These are phyloP conservation scores for Handroanthus guayacan DNA, from an alignment of 257 asterid species.

Conservation along the genomic window DNA sequence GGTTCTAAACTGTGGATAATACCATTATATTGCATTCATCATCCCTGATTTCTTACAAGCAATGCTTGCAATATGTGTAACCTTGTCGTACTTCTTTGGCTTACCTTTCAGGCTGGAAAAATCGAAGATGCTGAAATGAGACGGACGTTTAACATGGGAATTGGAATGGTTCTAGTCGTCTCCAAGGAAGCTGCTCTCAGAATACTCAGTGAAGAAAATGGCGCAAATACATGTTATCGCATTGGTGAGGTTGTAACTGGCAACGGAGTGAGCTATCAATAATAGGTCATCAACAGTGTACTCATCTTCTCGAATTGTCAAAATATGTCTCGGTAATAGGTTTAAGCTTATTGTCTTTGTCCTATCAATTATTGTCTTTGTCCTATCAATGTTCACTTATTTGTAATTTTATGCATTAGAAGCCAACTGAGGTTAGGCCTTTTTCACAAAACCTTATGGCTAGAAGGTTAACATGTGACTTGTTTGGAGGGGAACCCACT, in stretches of 20 bases:
- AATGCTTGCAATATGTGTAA: background rate
- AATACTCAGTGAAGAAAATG: constrained; percentile 51
- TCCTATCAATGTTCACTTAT: too few relatives aligned
- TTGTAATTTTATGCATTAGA: background rate
- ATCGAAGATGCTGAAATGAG: constrained; percentile 88
- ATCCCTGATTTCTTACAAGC: too few relatives aligned
- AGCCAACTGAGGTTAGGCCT: background rate
- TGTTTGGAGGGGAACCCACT: constrained; percentile 17
- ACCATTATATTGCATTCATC: too few relatives aligned
- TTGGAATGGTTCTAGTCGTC: constrained; percentile 91
- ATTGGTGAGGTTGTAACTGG: constrained; percentile 76
- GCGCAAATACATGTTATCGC: constrained; percentile 37
- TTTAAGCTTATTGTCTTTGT: too few relatives aligned
- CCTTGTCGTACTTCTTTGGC: background rate
- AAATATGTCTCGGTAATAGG: too few relatives aligned
- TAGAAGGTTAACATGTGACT: background rate
- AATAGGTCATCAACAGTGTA: background rate
- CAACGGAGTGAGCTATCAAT: constrained; percentile 64
- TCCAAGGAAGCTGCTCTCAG: constrained; percentile 65
- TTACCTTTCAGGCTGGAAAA: constrained; percentile 64
- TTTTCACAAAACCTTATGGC: too few relatives aligned
- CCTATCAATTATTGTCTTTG: too few relatives aligned
- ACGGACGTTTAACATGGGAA: constrained; percentile 94
- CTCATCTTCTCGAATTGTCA: too few relatives aligned
- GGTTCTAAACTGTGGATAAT: too few relatives aligned